Percentiles rank a stretch among this genome's conserved stretches.
Conservation (phyloP, 768 basidiomycete genomes). For the Boletus fagicola region DNA sequence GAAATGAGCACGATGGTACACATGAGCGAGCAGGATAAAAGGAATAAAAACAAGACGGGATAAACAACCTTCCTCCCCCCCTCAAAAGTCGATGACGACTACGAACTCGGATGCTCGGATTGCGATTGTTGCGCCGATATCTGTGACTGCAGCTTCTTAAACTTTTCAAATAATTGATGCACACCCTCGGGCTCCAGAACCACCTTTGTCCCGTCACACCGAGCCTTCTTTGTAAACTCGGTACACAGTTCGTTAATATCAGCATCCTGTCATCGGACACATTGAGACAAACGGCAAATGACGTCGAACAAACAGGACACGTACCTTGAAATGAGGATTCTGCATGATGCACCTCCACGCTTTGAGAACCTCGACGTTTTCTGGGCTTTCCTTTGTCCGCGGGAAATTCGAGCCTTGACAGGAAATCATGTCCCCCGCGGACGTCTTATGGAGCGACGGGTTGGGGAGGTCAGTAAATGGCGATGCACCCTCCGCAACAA, state of each 20-base stretch:
- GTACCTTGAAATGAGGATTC: conserved; percentile 73
- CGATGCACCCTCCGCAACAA: conserved; percentile 57
- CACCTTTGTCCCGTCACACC: conserved; percentile 81
- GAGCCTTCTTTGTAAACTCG: conserved; percentile 78
- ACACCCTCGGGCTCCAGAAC: conserved; percentile 59
- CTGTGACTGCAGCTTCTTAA: conserved; percentile 30
- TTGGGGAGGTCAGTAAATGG: conserved; percentile 42
- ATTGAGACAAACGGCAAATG: not conserved
- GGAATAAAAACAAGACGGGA: conserved; percentile 20
- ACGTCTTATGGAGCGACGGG: conserved; percentile 40
- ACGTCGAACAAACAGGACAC: conserved; percentile 23
- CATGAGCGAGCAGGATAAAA: conserved; percentile 14
- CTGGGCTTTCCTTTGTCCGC: conserved; percentile 62
- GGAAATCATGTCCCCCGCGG: conserved; percentile 54
- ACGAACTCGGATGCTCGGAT: conserved; percentile 16
- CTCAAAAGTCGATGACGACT: not conserved
- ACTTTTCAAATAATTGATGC: conserved; percentile 42
- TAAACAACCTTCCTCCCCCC: not conserved
- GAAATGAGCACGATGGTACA: conserved; percentile 16
- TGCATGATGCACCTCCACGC: conserved; percentile 78
- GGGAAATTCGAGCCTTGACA: conserved; percentile 72
- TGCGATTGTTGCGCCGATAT: conserved; percentile 6
- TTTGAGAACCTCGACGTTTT: conserved; percentile 73
- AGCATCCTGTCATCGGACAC: conserved; percentile 47
- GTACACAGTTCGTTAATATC: conserved; percentile 78